Evolutionary conservation across 805 yeast species (phyloP).

Genomic region (Blastobotrys mokoenaii): DNA sequence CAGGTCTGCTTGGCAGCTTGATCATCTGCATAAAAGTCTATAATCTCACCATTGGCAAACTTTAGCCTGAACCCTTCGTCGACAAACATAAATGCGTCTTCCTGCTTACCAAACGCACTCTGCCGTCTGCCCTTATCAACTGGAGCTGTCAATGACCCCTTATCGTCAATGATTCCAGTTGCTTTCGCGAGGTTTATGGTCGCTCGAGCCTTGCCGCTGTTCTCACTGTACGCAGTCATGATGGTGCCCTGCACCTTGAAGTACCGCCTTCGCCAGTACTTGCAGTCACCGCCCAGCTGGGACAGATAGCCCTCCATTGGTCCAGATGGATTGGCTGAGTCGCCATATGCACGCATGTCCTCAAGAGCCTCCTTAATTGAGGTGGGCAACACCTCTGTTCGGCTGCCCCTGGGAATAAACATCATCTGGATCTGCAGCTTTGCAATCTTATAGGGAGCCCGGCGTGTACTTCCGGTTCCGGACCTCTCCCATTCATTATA

Average conservation of each 20-base stretch:
- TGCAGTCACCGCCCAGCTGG: constrained; percentile 91
- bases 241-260: constrained; percentile 66
- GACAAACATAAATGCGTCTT: constrained; percentile 19
- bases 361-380: constrained; percentile 41
- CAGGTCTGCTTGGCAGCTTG: constrained; percentile 52
- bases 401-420: constrained; percentile 48
- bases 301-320: constrained; percentile 55
- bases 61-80: constrained; percentile 67
- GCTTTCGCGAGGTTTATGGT: constrained; percentile 69
- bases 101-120: constrained; percentile 50
- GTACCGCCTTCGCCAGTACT: constrained; percentile 61
- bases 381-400: constrained; percentile 35
- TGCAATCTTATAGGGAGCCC: constrained; percentile 38
- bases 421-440: constrained; percentile 46
- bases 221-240: constrained; percentile 69
- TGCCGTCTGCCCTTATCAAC: constrained; percentile 18
- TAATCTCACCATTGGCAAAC: constrained; percentile 73
- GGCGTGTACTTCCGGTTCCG: constrained; percentile 8
- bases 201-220: constrained; percentile 51
- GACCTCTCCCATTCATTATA: constrained; percentile 73
- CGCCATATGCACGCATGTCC: constrained; percentile 9
- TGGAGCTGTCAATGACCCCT: constrained; percentile 26
- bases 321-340: constrained; percentile 21
- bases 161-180: constrained; percentile 39
- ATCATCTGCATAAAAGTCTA: constrained; percentile 80